Conservation (phyloP, 1,284 basidiomycete genomes). For the Sporisorium sorghi region DNA sequence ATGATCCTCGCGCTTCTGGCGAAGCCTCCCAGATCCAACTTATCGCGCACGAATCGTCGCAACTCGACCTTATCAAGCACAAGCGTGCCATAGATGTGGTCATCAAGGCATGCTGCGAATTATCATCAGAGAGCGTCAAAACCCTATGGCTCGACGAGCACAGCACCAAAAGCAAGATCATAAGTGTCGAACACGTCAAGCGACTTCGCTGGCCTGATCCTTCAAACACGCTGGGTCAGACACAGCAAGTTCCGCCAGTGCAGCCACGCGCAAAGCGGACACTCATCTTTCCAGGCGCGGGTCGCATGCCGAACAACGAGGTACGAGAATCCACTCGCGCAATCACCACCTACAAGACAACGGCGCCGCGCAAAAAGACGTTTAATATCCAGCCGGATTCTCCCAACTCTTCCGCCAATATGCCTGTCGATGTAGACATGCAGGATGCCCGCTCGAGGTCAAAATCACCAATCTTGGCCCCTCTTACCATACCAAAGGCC, state of each 20-base stretch:
- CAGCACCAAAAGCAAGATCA: slow-evolving; percentile 15
- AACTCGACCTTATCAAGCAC: neutral
- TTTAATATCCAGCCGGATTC: slow-evolving; percentile 36
- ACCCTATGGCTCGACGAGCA: slow-evolving; percentile 8
- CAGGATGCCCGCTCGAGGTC: neutral
- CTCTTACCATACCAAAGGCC: slow-evolving; percentile 9
- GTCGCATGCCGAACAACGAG: slow-evolving; percentile 3
- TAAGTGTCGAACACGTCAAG: neutral
- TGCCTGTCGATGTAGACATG: slow-evolving; percentile 12
- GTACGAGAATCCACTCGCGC: neutral
- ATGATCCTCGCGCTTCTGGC: slow-evolving; percentile 29
- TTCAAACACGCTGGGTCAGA: neutral
- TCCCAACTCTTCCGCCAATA: slow-evolving; percentile 11
- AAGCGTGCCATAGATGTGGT: slow-evolving; percentile 2
- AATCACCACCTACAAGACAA: neutral
- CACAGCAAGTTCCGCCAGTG: neutral
- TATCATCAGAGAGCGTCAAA: neutral
- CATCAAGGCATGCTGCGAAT: neutral
- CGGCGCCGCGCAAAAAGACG: slow-evolving; percentile 14
- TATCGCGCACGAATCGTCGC: slow-evolving; percentile 12
- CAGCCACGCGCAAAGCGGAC: slow-evolving; percentile 10
- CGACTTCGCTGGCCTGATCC: neutral
- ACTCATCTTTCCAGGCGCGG: slow-evolving; percentile 24
- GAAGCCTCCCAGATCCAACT: slow-evolving; percentile 24
- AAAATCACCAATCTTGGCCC: slow-evolving; percentile 5